These are phyloP conservation scores for Pseudopyricularia cyperi DNA, from an alignment of 2,329 filamentous ascomycete genomes.

Conservation along the genomic window DNA sequence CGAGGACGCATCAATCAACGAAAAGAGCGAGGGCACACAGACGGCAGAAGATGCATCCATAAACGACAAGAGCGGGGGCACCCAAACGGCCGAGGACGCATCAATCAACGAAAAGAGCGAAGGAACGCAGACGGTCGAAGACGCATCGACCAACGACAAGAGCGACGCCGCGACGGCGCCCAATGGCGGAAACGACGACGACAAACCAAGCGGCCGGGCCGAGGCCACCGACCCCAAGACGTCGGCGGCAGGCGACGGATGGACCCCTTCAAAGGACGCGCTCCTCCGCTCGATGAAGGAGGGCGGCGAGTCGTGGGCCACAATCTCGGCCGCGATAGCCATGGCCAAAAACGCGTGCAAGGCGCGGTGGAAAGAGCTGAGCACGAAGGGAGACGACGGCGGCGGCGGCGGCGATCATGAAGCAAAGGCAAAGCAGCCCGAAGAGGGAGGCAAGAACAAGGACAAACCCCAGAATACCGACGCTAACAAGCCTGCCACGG, in stretches of 20 bases:
- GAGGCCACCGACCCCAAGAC: background rate
- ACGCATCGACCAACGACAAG: slow-evolving; percentile 2
- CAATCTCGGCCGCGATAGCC: slow-evolving; percentile 4
- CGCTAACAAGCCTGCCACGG: background rate
- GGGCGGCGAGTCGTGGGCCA: slow-evolving; percentile 6
- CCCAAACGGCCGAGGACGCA: slow-evolving; percentile 2
- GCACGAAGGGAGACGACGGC: background rate
- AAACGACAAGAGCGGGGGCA: slow-evolving; percentile 2
- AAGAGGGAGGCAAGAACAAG: background rate
- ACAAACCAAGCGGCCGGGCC: background rate
- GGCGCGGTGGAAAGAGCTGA: slow-evolving; percentile 2
- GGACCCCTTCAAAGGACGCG: slow-evolving; percentile 10
- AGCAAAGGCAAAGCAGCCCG: background rate
- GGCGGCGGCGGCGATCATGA: slow-evolving; percentile 1
- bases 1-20: slow-evolving; percentile 4
- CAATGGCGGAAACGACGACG: background rate
- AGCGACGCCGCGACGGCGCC: background rate
- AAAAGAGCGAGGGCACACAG: slow-evolving; percentile 2
- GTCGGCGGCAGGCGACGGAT: slow-evolving; percentile 2
- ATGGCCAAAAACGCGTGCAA: slow-evolving; percentile 3
- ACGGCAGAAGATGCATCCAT: slow-evolving; percentile 2
- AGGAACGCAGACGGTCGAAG: slow-evolving; percentile 1
- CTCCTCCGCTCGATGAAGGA: slow-evolving; percentile 9
- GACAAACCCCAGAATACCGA: background rate
- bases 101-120: slow-evolving; percentile 3